phyloP scores from a whole-genome alignment of 169 alveolate genomes.

The Plasmodium falciparum region DNA sequence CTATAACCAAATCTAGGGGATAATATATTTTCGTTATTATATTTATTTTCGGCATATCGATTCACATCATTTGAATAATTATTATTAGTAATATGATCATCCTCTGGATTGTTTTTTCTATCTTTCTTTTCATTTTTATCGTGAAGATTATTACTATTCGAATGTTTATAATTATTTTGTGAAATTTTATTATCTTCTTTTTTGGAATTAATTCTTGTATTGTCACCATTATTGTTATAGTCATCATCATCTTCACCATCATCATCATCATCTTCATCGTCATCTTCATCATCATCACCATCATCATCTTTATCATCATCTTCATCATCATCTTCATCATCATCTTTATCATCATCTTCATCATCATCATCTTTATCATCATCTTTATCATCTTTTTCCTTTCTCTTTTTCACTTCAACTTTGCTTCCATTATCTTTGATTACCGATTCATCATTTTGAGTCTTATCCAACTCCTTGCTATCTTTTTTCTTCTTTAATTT shows the following conservation, averaged over 20 bases:
- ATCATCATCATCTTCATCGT: neutral
- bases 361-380: neutral
- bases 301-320: neutral
- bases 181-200: neutral
- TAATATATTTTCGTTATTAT: neutral
- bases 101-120: neutral
- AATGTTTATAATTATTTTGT: too few species aligned
- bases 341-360: neutral
- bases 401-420: neutral
- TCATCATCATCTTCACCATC: neutral
- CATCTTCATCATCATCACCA: neutral
- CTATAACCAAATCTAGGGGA: constrained; percentile 72
- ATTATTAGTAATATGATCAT: neutral
- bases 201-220: neutral
- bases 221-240: neutral
- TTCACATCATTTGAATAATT: constrained; percentile 2
- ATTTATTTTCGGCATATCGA: neutral
- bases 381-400: neutral
- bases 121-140: neutral
- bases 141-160: constrained; percentile 10
- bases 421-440: neutral
- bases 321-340: neutral
- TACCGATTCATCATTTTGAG: neutral
- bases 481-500: constrained; percentile 44
- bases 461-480: constrained; percentile 7